phyloP scores from a whole-genome alignment of 768 basidiomycete species.

The Exidia glandulosa region DNA sequence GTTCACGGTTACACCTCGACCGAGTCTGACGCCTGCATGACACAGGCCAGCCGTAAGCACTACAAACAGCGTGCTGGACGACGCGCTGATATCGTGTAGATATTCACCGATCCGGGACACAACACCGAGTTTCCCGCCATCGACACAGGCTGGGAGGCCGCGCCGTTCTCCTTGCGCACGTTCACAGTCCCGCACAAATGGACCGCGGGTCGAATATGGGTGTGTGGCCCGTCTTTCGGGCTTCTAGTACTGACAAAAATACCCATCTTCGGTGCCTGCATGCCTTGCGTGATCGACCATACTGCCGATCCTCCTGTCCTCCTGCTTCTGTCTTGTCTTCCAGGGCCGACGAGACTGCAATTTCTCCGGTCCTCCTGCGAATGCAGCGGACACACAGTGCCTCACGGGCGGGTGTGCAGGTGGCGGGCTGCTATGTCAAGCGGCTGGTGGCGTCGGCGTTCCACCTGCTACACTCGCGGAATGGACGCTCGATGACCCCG shows the following conservation, averaged over 20 bases:
- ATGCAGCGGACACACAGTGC: slow-evolving; percentile 11
- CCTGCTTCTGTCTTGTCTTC: neutral
- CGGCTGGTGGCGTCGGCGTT: slow-evolving; percentile 26
- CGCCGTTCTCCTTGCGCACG: slow-evolving; percentile 5
- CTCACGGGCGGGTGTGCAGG: slow-evolving; percentile 16
- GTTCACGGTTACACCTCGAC: neutral
- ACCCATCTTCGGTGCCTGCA: neutral
- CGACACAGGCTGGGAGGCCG: slow-evolving; percentile 8
- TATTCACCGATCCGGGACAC: neutral
- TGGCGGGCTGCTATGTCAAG: slow-evolving; percentile 7
- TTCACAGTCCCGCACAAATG: slow-evolving; percentile 16
- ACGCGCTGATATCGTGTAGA: neutral
- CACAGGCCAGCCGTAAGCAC: neutral
- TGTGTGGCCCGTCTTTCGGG: neutral
- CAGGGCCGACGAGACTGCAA: slow-evolving; percentile 15
- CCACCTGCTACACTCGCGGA: slow-evolving; percentile 63
- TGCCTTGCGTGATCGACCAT: neutral
- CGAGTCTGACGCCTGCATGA: neutral
- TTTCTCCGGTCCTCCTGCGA: slow-evolving; percentile 6
- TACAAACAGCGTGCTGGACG: neutral
- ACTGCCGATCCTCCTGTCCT: neutral
- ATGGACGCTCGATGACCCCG: slow-evolving; percentile 39
- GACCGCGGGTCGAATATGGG: slow-evolving; percentile 16
- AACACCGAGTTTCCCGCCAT: neutral
- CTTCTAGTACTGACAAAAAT: neutral